phyloP scores from a whole-genome alignment of 2,329 filamentous ascomycete genomes.

The Microthyrium microscopicum region DNA sequence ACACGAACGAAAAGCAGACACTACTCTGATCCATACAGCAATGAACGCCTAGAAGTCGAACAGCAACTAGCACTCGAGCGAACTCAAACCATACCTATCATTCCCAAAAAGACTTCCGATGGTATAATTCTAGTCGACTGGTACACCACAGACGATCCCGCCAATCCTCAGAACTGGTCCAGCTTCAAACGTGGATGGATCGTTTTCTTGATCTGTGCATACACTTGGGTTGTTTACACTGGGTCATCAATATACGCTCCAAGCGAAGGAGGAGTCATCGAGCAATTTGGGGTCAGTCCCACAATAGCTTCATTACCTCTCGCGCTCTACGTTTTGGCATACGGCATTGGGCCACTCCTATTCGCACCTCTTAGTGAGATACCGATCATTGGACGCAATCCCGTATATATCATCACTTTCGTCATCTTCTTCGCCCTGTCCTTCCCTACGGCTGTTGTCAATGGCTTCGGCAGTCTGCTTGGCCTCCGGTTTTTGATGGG shows the following conservation, averaged over 20 bases:
- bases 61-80: conserved; percentile 23
- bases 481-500: conserved; percentile 36
- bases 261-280: conserved; percentile 23
- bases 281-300: conserved; percentile 27
- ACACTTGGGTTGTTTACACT: conserved; percentile 35
- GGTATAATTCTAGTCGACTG: conserved; percentile 40
- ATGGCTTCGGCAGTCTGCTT: conserved; percentile 35
- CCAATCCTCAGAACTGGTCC: conserved; percentile 46
- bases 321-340: conserved; percentile 33
- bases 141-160: conserved; percentile 39
- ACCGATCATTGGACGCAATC: conserved; percentile 31
- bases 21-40: conserved; percentile 11
- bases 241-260: conserved; percentile 35
- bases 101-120: conserved; percentile 32
- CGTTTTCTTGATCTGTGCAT: conserved; percentile 19
- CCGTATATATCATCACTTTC: conserved; percentile 29
- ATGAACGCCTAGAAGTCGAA: conserved; percentile 23
- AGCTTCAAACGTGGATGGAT: conserved; percentile 27
- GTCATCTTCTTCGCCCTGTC: conserved; percentile 33
- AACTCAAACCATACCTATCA: conserved; percentile 31
- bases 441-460: conserved; percentile 29
- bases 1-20: conserved; percentile 1
- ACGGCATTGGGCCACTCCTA: conserved; percentile 28
- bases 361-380: conserved; percentile 32
- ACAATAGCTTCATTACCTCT: conserved; percentile 32